Percentiles rank a stretch among this genome's conserved stretches.
Evolutionary conservation across 768 basidiomycete genomes (phyloP).

Genomic region (Psilocybe cyanescens): DNA sequence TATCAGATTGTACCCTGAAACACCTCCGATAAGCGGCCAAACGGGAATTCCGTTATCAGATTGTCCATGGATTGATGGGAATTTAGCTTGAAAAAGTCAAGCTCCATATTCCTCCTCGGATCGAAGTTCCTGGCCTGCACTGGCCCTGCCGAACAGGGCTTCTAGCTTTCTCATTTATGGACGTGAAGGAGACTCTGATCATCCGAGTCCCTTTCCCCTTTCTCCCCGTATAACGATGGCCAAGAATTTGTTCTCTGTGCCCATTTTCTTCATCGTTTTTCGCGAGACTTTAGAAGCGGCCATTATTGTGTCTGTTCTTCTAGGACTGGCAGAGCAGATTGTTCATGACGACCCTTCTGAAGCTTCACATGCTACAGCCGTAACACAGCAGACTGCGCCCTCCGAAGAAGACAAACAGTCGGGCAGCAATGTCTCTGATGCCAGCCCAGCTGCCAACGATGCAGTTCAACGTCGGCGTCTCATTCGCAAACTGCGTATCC

Average conservation of each 20-base stretch:
- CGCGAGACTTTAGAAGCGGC: slow-evolving; percentile 92
- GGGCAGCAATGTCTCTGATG: slow-evolving; percentile 28
- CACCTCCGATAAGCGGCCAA: slow-evolving; percentile 3
- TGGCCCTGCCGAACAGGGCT: slow-evolving; percentile 14
- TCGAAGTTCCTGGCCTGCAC: not conserved
- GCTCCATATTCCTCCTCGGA: slow-evolving; percentile 7
- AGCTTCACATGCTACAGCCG: slow-evolving; percentile 14
- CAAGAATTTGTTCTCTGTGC: slow-evolving; percentile 80
- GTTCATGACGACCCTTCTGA: slow-evolving; percentile 41
- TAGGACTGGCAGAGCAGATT: slow-evolving; percentile 90
- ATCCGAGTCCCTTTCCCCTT: slow-evolving; percentile 16
- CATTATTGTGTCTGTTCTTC: slow-evolving; percentile 91
- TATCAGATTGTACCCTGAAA: slow-evolving; percentile 37
- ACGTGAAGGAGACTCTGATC: slow-evolving; percentile 2
- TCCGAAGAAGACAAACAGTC: slow-evolving; percentile 25
- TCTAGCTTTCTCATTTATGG: slow-evolving; percentile 23
- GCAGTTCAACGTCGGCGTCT: slow-evolving; percentile 43
- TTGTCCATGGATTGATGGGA: slow-evolving; percentile 21
- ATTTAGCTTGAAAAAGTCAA: slow-evolving; percentile 3
- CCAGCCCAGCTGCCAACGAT: slow-evolving; percentile 31
- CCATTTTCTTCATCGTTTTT: slow-evolving; percentile 97
- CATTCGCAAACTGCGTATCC: slow-evolving; percentile 70
- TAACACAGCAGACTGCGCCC: slow-evolving; percentile 5
- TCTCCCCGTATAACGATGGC: slow-evolving; percentile 51
- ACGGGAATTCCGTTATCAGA: slow-evolving; percentile 18